phyloP scores from a whole-genome alignment of 371 early-diverging fungal species.

The Conidiobolus coronatus region DNA sequence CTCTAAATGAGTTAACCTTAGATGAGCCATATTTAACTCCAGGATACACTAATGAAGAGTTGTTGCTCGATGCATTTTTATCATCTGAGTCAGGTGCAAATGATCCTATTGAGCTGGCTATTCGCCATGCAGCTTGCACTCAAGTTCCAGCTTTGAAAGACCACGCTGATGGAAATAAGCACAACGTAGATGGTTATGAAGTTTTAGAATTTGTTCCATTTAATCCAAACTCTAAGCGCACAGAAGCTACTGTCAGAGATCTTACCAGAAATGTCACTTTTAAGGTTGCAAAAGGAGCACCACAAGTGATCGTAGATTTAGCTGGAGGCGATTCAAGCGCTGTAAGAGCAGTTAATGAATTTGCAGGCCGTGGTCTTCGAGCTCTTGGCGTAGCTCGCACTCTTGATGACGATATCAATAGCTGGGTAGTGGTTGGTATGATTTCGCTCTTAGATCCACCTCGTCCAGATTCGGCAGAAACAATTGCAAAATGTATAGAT shows the following conservation, averaged over 20 bases:
- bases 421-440: constrained; percentile 44
- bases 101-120: constrained; percentile 79
- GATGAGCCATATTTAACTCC: constrained; percentile 66
- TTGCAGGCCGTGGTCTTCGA: constrained; percentile 71
- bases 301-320: constrained; percentile 68
- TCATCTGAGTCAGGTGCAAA: constrained; percentile 75
- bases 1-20: constrained; percentile 74
- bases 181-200: constrained; percentile 64
- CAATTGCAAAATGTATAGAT: constrained; percentile 30
- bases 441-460: constrained; percentile 76
- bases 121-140: constrained; percentile 57
- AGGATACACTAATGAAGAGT: constrained; percentile 49
- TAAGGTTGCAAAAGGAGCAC: constrained; percentile 84
- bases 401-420: constrained; percentile 30
- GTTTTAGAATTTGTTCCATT: constrained; percentile 71
- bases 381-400: constrained; percentile 80
- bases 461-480: constrained; percentile 34
- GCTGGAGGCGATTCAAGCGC: constrained; percentile 59
- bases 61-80: constrained; percentile 64
- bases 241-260: constrained; percentile 63
- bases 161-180: constrained; percentile 15
- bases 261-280: constrained; percentile 35
- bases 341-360: constrained; percentile 43
- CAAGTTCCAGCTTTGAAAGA: constrained; percentile 35
- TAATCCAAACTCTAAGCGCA: constrained; percentile 76